These are phyloP conservation scores for Zymoseptoria passerinii DNA, from an alignment of 2,329 filamentous ascomycete species.

Conservation along the genomic window DNA sequence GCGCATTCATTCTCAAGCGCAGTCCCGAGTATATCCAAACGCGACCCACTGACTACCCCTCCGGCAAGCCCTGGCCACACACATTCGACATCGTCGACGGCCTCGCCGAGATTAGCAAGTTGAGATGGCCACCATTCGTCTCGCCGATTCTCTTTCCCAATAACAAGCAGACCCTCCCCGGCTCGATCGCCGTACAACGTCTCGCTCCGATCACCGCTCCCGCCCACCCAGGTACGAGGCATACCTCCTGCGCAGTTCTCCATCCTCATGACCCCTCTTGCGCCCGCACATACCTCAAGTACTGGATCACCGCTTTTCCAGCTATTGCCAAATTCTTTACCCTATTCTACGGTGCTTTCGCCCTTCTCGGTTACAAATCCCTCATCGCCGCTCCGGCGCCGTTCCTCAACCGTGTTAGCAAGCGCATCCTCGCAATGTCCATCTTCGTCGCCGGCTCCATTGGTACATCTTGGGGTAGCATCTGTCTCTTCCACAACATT, in stretches of 20 bases:
- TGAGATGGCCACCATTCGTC: slow-evolving; percentile 80
- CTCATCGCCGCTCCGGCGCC: slow-evolving; percentile 63
- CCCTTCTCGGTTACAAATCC: slow-evolving; percentile 58
- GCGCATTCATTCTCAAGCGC: slow-evolving; percentile 58
- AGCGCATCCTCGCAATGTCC: slow-evolving; percentile 63
- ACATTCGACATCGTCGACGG: slow-evolving; percentile 71
- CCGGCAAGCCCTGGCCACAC: slow-evolving; percentile 64
- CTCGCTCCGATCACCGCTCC: slow-evolving; percentile 72
- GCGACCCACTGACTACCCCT: slow-evolving; percentile 62
- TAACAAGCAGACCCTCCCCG: slow-evolving; percentile 47
- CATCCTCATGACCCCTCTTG: slow-evolving; percentile 86
- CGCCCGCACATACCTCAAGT: slow-evolving; percentile 75
- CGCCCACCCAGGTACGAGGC: slow-evolving; percentile 78
- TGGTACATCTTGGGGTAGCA: slow-evolving; percentile 76
- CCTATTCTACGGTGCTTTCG: slow-evolving; percentile 61
- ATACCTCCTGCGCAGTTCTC: slow-evolving; percentile 79
- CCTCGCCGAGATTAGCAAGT: slow-evolving; percentile 68
- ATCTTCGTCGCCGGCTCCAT: slow-evolving; percentile 76
- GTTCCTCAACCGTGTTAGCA: slow-evolving; percentile 57
- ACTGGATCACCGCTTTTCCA: slow-evolving; percentile 78
- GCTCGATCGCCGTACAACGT: slow-evolving; percentile 47
- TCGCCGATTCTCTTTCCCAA: slow-evolving; percentile 81
- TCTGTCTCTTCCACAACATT: slow-evolving; percentile 79
- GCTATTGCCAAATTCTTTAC: slow-evolving; percentile 69
- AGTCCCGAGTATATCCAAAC: slow-evolving; percentile 72